Evolutionary conservation across 164 flowering plant genomes (phyloP).

Genomic region (Protea cynaroides): DNA sequence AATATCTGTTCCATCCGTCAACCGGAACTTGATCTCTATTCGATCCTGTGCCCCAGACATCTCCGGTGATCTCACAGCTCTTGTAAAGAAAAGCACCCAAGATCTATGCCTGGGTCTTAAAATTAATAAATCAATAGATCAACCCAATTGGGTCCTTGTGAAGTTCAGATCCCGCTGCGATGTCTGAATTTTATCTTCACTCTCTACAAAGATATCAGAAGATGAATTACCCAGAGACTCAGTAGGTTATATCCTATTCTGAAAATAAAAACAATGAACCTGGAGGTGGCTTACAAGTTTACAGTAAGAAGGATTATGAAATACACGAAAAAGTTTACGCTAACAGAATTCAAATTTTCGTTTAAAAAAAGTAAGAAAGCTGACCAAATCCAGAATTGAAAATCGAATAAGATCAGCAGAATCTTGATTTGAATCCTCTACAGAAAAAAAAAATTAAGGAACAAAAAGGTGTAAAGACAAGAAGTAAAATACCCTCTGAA

Average conservation of each 20-base stretch:
- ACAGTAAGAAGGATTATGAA: neutral
- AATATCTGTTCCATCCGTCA: slow-evolving; percentile 78
- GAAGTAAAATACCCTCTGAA: neutral
- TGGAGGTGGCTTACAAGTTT: too few relatives aligned
- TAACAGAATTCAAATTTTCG: too few relatives aligned
- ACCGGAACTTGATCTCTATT: slow-evolving; percentile 72
- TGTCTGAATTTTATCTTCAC: neutral
- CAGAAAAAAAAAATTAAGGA: neutral
- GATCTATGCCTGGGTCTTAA: slow-evolving; percentile 13
- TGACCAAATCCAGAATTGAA: neutral
- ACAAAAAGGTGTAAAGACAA: neutral
- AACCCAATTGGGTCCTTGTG: neutral
- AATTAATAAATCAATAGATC: neutral
- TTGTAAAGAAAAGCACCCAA: slow-evolving; percentile 14
- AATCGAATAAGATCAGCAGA: neutral
- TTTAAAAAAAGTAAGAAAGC: neutral
- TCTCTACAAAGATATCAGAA: too few relatives aligned
- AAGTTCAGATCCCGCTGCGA: neutral
- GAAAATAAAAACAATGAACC: neutral
- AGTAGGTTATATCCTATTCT: too few relatives aligned
- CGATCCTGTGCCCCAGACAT: slow-evolving; percentile 76
- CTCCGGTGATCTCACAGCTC: slow-evolving; percentile 12
- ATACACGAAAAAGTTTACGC: slow-evolving; percentile 14
- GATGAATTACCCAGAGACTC: too few relatives aligned
- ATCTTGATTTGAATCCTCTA: slow-evolving; percentile 3